Conservation (phyloP, 2,329 filamentous ascomycete genomes). For the Hymenotorrendiella dingleyae region DNA sequence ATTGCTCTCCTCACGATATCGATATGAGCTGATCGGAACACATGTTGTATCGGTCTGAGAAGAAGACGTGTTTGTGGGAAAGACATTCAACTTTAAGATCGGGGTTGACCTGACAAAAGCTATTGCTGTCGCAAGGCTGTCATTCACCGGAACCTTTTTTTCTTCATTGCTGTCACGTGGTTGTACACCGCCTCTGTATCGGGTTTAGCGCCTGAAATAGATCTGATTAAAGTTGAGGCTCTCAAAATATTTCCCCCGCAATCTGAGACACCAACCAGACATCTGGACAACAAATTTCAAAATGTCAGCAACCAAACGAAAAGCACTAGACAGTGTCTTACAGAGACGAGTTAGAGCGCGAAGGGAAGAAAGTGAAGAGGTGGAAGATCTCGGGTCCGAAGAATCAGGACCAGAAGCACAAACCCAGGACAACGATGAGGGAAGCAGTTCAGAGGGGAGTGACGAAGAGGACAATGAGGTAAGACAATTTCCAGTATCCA, state of each 20-base stretch:
- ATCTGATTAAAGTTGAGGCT: too few species aligned
- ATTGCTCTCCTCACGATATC: too few species aligned
- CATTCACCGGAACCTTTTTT: too few species aligned
- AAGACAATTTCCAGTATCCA: not conserved
- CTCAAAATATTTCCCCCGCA: constrained; percentile 1
- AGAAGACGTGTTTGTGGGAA: too few species aligned
- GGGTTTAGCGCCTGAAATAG: not conserved
- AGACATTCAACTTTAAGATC: too few species aligned
- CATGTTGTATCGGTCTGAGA: too few species aligned
- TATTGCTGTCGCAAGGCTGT: too few species aligned
- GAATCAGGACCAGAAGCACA: constrained; percentile 14
- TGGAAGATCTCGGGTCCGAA: constrained; percentile 30
- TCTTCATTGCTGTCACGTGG: too few species aligned
- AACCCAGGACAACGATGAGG: constrained; percentile 20
- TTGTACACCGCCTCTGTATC: not conserved
- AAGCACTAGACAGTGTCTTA: constrained; percentile 20
- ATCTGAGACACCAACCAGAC: not conserved
- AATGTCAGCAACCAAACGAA: constrained; percentile 28
- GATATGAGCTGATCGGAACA: too few species aligned
- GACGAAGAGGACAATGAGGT: constrained; percentile 24
- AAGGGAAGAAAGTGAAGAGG: constrained; percentile 25
- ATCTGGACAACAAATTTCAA: not conserved
- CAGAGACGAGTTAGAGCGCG: constrained; percentile 29
- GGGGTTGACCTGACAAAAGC: too few species aligned
- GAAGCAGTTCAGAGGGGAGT: constrained; percentile 31